Evolutionary conservation across 768 basidiomycete genomes (phyloP).

Genomic region (Naganishia kalamii): DNA sequence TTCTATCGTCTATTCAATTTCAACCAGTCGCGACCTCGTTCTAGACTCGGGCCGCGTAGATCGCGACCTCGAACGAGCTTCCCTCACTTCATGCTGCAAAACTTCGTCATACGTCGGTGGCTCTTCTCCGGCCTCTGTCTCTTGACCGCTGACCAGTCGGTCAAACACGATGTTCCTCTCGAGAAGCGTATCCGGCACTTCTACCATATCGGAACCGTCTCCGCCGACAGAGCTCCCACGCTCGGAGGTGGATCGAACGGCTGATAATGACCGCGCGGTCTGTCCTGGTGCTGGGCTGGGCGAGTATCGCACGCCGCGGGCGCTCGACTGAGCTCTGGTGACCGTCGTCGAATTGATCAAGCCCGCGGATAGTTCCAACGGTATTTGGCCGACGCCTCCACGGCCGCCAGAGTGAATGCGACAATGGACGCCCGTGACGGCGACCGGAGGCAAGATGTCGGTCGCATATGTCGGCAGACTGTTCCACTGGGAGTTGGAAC

Average conservation of each 20-base stretch:
- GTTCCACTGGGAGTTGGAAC: slow-evolving; percentile 72
- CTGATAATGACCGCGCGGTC: slow-evolving; percentile 8
- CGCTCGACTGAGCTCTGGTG: background rate
- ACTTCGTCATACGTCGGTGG: slow-evolving; percentile 66
- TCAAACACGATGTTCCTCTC: slow-evolving; percentile 59
- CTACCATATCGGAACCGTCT: slow-evolving; percentile 14
- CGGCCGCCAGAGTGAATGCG: slow-evolving; percentile 39
- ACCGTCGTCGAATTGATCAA: slow-evolving; percentile 11
- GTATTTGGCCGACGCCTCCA: background rate
- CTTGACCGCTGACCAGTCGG: slow-evolving; percentile 72
- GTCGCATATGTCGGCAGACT: slow-evolving; percentile 68
- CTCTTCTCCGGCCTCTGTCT: slow-evolving; percentile 70
- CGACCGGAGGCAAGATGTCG: slow-evolving; percentile 23
- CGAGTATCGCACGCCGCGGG: background rate
- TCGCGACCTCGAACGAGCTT: slow-evolving; percentile 20
- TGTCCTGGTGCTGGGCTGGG: slow-evolving; percentile 9
- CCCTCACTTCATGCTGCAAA: slow-evolving; percentile 24
- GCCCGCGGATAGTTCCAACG: background rate
- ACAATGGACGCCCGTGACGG: slow-evolving; percentile 22
- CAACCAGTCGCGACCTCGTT: slow-evolving; percentile 14
- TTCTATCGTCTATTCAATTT: slow-evolving; percentile 1
- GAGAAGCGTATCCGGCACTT: slow-evolving; percentile 37
- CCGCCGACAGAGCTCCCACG: background rate
- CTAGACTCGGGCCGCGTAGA: background rate
- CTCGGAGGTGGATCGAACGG: background rate